Base-by-base conservation (phyloP, 169 alveolate genomes). In the Theileria equi region DNA sequence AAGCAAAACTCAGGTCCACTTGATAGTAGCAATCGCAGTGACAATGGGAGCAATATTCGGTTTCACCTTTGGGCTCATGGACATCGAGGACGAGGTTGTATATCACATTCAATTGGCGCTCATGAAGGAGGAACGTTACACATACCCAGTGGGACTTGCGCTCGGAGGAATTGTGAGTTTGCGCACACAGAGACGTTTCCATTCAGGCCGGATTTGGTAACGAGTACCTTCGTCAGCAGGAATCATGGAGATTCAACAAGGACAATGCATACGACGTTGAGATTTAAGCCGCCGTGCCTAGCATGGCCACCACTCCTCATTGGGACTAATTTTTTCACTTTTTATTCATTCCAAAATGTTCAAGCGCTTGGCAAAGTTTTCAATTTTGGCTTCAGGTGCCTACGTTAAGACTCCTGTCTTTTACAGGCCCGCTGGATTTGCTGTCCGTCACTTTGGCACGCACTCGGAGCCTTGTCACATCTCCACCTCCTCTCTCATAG, bases 21-120 rank as follows among this genome's bases (percentile, higher is more conserved):
- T 93, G 60, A 92, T 95, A 38, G 65, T 96, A 16, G 63, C 82
- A 34, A 68, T 93, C 41, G 91, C 98, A 23, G 70, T 94, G 44
- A 43, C 89, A 34, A 93, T 96, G 96, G 99, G 99, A 8, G 94
- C 91, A 19, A 61, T 92, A 17, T 95, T 95, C 54, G 99, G 99
- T 23, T 90, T 91, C 58, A 88, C 95, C 25, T 96, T 94, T 68
- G 99, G 99, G 31, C 61, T 96, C 41, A 82, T 95, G 83, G 97
- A 93, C 68, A 95, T 93, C 23, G 98, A 93, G 71, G 96, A 91
- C 64, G 92, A 88, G 38, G 91, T 88, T 53, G 84, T 84, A 58
- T 93, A 92, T 80, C 95, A 95, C 67, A 81, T 92, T 62, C 89
- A 90, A 38, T 82, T 95, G 45, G 95, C 97, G 2, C 84, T 95